Conservation (phyloP, 805 yeast species). For the Maudiozyma saulgeensis region DNA sequence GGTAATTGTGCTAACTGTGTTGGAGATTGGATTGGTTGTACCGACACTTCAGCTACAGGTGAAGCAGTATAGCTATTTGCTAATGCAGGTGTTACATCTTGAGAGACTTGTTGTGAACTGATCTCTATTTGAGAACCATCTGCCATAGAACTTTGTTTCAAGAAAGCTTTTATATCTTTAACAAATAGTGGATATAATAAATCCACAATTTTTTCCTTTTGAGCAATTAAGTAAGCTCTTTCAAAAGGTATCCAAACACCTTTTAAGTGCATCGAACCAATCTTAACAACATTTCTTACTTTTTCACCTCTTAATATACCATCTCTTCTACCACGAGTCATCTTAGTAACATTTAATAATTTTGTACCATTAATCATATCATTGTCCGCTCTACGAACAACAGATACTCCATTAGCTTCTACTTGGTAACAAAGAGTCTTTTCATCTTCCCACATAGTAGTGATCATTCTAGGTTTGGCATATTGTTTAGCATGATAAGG, state of each 20-base stretch:
- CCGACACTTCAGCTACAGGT: no score
- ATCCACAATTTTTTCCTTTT: conserved; percentile 65
- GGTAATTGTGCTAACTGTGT: no score
- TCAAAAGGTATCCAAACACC: conserved; percentile 90
- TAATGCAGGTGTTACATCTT: background rate
- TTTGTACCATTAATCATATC: conserved; percentile 83
- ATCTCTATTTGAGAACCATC: background rate
- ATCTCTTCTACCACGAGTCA: conserved; percentile 82
- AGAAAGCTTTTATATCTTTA: conserved; percentile 51
- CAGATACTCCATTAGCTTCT: conserved; percentile 71
- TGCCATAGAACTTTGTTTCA: conserved; percentile 12
- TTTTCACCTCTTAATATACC: conserved; percentile 74
- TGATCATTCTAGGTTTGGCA: conserved; percentile 35
- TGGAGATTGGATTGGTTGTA: no score
- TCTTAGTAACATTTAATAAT: conserved; percentile 70
- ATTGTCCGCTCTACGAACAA: conserved; percentile 76
- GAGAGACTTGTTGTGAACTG: background rate
- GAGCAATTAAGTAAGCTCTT: conserved; percentile 76
- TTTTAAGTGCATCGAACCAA: conserved; percentile 79
- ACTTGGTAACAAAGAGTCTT: conserved; percentile 78
- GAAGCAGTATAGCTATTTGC: no score
- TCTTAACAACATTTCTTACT: conserved; percentile 69
- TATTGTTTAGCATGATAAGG: background rate
- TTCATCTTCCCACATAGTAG: conserved; percentile 89
- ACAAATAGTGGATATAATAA: conserved; percentile 60